Base-by-base conservation (phyloP, 805 yeast genomes). In the Wickerhamiella bombiphila region DNA sequence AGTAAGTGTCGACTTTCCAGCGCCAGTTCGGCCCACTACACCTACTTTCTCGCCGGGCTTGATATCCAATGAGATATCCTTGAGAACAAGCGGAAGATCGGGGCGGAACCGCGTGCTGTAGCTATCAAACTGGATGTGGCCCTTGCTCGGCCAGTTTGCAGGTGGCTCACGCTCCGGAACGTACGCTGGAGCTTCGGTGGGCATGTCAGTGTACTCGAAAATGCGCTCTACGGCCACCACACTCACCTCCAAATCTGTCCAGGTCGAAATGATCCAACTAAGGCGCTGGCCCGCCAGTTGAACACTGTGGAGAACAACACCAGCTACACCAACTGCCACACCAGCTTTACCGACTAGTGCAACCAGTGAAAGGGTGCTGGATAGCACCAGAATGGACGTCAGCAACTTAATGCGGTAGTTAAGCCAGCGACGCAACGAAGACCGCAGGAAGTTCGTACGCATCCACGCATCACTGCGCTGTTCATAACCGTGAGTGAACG, bases 11-110 rank as follows among this genome's bases (percentile, higher is more conserved):
- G 88, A 76, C 56, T 85, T 85, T 44, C 97, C 97, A 3, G 96
- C 94, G 44, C 97, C 97, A 0, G 97, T 86, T 54, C 97, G 72
- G 22, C 97, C 97, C 38, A 88, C 96, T 56, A 86, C 82, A 44
- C 97, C 97, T 53, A 86, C 66, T 56, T 88, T 88, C 54, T 86
- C 96, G 40, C 69, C 62, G 2, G 83, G 72, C 29, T 71, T 66
- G 47, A 86, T 74, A 5, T 68, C 57, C 22, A 88, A 52, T 40
- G 64, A 64, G 46, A 88, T 68, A 39, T 74, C 63, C 49, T 75
- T 79, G 58, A 86, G 65, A 3, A 83, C 93, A 20, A 79, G 68
- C 35, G 79, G 91, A 41, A 85, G 66, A 36, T 77, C 82, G 13
- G 74, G 71, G 57, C 93, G 72, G 53, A 88, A 86, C 43, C 80